Conservation (phyloP, 495 filamentous ascomycete species). For the Extremus antarcticus region DNA sequence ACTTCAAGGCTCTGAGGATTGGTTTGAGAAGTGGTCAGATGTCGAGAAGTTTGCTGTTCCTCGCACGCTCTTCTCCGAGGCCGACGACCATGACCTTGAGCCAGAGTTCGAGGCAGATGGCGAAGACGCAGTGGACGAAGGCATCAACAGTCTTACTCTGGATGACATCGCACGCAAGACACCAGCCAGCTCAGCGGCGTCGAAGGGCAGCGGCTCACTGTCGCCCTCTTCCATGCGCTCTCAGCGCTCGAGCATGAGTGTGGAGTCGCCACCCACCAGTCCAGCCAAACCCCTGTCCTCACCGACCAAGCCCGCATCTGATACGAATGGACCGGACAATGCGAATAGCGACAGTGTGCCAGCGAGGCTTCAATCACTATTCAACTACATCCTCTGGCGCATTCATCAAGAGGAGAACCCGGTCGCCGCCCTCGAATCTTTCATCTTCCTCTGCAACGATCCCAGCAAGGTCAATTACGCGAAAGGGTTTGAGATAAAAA, state of each 20-base stretch:
- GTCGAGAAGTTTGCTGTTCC: slow-evolving; percentile 49
- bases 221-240: slow-evolving; percentile 42
- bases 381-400: slow-evolving; percentile 53
- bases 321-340: neutral
- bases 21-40: slow-evolving; percentile 48
- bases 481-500: slow-evolving; percentile 47
- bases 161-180: slow-evolving; percentile 38
- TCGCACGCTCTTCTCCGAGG: slow-evolving; percentile 27
- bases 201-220: slow-evolving; percentile 36
- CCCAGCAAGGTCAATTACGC: slow-evolving; percentile 44
- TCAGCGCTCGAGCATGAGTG: slow-evolving; percentile 22
- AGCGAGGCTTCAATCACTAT: slow-evolving; percentile 41
- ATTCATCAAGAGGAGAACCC: slow-evolving; percentile 38
- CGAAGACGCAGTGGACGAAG: slow-evolving; percentile 36
- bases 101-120: slow-evolving; percentile 43
- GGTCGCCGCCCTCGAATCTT: slow-evolving; percentile 36
- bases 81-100: slow-evolving; percentile 26
- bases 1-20: slow-evolving; percentile 49
- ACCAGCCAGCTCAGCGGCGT: slow-evolving; percentile 42
- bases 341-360: slow-evolving; percentile 26
- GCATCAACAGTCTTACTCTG: slow-evolving; percentile 43
- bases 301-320: slow-evolving; percentile 18
- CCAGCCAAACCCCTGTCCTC: slow-evolving; percentile 34
- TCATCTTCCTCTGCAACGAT: slow-evolving; percentile 49
- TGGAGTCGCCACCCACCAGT: slow-evolving; percentile 31